Evolutionary conservation across 2,329 filamentous ascomycete species (phyloP).

Genomic region (Cyanodermella asteris): DNA sequence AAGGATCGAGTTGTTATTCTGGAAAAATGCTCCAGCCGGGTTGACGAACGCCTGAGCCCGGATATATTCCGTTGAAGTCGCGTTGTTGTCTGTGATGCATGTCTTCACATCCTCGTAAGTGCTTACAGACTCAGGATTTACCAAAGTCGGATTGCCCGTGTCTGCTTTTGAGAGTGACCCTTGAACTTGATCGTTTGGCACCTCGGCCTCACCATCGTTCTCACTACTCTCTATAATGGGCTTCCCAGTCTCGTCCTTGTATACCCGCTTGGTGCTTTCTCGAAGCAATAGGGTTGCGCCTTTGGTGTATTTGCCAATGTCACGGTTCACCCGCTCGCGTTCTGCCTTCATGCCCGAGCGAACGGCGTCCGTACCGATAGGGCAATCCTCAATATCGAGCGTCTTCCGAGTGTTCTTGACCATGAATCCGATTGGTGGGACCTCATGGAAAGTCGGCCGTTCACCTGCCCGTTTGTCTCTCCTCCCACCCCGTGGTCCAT

Average conservation of each 20-base stretch:
- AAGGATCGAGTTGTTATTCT: conserved; percentile 98
- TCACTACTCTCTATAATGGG: conserved; percentile 1
- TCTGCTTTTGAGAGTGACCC: conserved; percentile 12
- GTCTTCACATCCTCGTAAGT: conserved; percentile 55
- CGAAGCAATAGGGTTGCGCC: conserved; percentile 78
- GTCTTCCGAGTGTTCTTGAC: conserved; percentile 59
- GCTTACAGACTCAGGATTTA: neutral
- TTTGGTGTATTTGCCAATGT: conserved; percentile 49
- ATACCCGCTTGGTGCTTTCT: conserved; percentile 58
- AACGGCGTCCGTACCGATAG: conserved; percentile 76
- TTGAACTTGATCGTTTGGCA: conserved; percentile 10
- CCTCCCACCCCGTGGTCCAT: conserved; percentile 41
- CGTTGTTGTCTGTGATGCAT: conserved; percentile 72
- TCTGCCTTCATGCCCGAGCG: conserved; percentile 59
- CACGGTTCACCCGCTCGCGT: conserved; percentile 48
- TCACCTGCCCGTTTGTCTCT: conserved; percentile 22
- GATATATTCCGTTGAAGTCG: conserved; percentile 68
- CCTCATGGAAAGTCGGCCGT: conserved; percentile 32
- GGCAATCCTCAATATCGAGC: conserved; percentile 92
- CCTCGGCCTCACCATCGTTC: conserved; percentile 6
- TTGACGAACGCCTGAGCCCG: conserved; percentile 71
- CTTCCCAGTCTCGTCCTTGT: too few species aligned
- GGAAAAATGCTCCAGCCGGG: conserved; percentile 87
- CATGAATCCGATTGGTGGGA: conserved; percentile 79
- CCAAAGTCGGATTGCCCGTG: conserved; percentile 7